Percentiles rank a stretch among this genome's conserved stretches.
These are phyloP conservation scores for Ichthyophthirius multifiliis DNA, from an alignment of 169 alveolate genomes.

Conservation along the genomic window DNA sequence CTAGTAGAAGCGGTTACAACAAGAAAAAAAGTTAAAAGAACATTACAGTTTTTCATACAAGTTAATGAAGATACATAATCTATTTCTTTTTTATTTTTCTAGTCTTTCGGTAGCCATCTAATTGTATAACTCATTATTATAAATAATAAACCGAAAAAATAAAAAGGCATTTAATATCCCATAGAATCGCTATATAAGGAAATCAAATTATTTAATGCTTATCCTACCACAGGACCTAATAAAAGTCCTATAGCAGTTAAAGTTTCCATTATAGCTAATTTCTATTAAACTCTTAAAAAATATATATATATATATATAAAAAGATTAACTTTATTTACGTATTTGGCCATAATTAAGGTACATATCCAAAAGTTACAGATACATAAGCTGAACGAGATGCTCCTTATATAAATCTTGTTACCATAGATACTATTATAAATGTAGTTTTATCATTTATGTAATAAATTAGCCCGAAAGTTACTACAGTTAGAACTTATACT, in stretches of 20 bases:
- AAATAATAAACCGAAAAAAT: slow-evolving; percentile 25
- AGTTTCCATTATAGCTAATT: slow-evolving; percentile 24
- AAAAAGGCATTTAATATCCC: slow-evolving; percentile 27
- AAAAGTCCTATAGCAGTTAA: slow-evolving; percentile 36
- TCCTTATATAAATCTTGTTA: slow-evolving; percentile 31
- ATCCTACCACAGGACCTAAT: slow-evolving; percentile 35
- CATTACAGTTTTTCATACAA: background rate
- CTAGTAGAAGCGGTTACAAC: slow-evolving; percentile 24
- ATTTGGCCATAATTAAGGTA: slow-evolving; percentile 37
- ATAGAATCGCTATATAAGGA: background rate
- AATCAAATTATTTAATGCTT: slow-evolving; percentile 19
- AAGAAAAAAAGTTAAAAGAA: slow-evolving; percentile 3
- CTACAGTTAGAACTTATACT: background rate
- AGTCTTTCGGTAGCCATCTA: slow-evolving; percentile 24
- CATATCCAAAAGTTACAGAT: slow-evolving; percentile 29
- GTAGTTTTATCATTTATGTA: background rate
- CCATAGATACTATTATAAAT: slow-evolving; percentile 16
- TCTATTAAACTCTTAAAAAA: slow-evolving; percentile 13
- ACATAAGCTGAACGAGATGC: slow-evolving; percentile 34
- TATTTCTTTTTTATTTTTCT: background rate
- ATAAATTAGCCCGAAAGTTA: slow-evolving; percentile 28
- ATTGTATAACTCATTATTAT: background rate
- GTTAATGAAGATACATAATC: background rate
- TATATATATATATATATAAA: background rate
- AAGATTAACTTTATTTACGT: background rate